phyloP scores from a whole-genome alignment of 2,329 filamentous ascomycete genomes.

The Neocucurbitaria cava region DNA sequence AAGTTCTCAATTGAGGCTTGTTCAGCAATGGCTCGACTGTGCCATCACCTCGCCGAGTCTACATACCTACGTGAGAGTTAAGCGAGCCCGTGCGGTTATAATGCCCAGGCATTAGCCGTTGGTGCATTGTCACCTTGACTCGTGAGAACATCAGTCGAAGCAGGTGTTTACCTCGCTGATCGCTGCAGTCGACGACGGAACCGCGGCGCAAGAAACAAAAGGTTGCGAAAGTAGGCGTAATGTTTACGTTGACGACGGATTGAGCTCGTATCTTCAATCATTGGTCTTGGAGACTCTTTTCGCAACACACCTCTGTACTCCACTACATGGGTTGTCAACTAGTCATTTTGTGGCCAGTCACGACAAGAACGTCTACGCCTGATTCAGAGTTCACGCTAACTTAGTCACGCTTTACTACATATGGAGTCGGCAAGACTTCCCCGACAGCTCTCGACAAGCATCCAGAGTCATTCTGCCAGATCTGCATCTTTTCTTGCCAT shows the following conservation, averaged over 20 bases:
- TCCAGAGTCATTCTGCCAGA: background rate
- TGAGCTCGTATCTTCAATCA: too few species aligned
- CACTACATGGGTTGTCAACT: background rate
- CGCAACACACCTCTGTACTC: too few species aligned
- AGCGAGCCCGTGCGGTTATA: too few species aligned
- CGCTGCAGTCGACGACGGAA: background rate
- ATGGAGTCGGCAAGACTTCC: background rate
- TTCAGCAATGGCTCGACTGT: too few species aligned
- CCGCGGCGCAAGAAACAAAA: background rate
- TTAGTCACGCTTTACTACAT: background rate
- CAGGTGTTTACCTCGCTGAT: background rate
- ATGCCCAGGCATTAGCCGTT: background rate
- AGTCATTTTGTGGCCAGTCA: background rate
- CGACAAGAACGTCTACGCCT: background rate
- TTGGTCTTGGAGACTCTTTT: too few species aligned
- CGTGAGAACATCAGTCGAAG: too few species aligned
- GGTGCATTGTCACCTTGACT: too few species aligned
- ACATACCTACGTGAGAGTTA: background rate
- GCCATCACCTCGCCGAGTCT: too few species aligned
- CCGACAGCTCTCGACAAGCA: constrained; percentile 1
- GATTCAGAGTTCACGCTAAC: background rate
- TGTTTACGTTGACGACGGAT: background rate
- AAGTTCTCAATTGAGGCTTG: too few species aligned
- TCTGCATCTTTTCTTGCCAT: constrained; percentile 2
- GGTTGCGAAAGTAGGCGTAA: background rate